phyloP scores from a whole-genome alignment of 306 rosid species.

The Sechiopsis laciniata region DNA sequence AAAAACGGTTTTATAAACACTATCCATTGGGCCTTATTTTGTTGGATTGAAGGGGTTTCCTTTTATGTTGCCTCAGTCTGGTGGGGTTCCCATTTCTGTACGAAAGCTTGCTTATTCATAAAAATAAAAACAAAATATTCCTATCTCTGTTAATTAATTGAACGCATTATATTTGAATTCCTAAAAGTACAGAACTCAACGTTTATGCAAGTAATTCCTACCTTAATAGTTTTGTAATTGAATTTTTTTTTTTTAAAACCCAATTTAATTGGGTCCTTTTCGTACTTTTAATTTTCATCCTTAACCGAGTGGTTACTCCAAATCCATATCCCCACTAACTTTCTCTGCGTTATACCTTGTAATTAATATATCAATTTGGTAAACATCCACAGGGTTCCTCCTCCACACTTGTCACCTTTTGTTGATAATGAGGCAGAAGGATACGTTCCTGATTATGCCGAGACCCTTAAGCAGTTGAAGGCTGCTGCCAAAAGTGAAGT shows the following conservation, averaged over 20 bases:
- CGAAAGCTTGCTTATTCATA: neutral
- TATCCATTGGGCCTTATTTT: neutral
- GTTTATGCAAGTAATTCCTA: neutral
- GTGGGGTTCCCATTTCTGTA: too few relatives aligned
- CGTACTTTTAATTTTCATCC: neutral
- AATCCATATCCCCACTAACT: neutral
- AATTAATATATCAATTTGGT: slow-evolving; percentile 10
- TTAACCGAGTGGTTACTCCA: neutral
- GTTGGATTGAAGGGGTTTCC: neutral
- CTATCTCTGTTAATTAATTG: neutral
- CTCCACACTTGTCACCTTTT: slow-evolving; percentile 91
- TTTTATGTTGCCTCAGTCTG: neutral
- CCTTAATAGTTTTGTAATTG: neutral
- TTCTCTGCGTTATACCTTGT: neutral
- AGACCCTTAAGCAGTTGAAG: slow-evolving; percentile 62
- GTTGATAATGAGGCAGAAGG: slow-evolving; percentile 72
- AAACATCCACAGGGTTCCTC: slow-evolving; percentile 56
- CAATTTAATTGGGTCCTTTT: neutral
- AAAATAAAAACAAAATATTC: neutral
- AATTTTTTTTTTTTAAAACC: neutral
- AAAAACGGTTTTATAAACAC: neutral
- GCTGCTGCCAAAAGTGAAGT: slow-evolving; percentile 64
- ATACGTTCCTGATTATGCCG: slow-evolving; percentile 86
- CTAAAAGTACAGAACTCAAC: neutral
- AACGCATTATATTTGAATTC: neutral